Conservation (phyloP, 2,329 filamentous ascomycete species). For the Pseudogymnoascus sp. region DNA sequence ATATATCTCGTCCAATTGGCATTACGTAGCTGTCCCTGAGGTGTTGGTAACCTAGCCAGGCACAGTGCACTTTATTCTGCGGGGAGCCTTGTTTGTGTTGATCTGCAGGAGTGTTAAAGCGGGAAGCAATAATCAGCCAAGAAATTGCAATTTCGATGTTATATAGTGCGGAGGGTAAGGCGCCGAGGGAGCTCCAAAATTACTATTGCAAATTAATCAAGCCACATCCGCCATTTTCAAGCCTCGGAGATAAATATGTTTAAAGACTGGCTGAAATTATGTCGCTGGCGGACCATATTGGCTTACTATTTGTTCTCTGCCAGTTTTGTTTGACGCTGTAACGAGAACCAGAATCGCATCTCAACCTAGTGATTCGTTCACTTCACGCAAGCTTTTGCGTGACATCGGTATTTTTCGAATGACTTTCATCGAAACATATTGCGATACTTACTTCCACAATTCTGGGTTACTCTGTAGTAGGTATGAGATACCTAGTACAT, state of each 20-base stretch:
- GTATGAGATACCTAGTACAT: background rate
- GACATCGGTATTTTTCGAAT: background rate
- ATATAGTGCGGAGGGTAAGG: conserved; percentile 6
- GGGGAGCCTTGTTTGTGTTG: background rate
- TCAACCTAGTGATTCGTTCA: background rate
- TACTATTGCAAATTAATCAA: background rate
- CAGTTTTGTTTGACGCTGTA: background rate
- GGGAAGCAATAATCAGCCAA: background rate
- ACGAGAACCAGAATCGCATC: background rate
- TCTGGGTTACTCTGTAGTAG: background rate
- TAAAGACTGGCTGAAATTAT: background rate
- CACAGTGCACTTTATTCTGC: background rate
- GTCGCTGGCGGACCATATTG: background rate
- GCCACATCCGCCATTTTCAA: background rate
- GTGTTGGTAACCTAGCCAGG: background rate
- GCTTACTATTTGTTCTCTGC: background rate
- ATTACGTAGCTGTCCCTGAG: background rate
- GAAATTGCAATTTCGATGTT: background rate
- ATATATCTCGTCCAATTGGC: conserved; percentile 1
- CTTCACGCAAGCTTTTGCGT: background rate
- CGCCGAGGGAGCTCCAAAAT: background rate
- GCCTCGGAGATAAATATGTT: background rate
- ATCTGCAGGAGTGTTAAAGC: background rate
- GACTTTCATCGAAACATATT: background rate
- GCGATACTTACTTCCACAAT: background rate